Evolutionary conservation across 768 basidiomycete species (phyloP), one percentile per base, ranked within the genome.

Genomic region (Holtermannia corniformis): DNA sequence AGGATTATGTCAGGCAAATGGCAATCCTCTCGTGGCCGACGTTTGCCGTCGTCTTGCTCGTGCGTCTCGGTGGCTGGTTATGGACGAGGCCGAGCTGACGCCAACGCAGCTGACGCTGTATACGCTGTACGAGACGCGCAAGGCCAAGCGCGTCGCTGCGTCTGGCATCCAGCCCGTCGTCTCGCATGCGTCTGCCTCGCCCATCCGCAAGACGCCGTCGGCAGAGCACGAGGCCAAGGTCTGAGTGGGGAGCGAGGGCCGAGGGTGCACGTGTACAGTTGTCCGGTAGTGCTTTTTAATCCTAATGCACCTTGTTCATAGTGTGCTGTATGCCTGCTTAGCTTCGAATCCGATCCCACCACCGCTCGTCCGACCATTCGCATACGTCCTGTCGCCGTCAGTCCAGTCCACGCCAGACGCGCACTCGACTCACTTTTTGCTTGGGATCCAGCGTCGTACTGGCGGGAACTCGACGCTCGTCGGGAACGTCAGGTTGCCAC

Each of bases 401-500:
- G 54, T n/a, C n/a, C n/a, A n/a, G 44, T 46, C 23, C 26, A n/a
- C n/a, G 4, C 4, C 21, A n/a, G 14, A 28, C 4, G 23, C 0
- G 14, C 5, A 21, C 14, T 10, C 14, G 1, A 68, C 68, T 63
- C 58, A 72, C 70, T 67, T 67, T 40, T 41, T 58, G 25, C 66
- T 59, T 32, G 53, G 60, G 2, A 49, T 47, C 51, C 60, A 72
- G 0, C 66, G 59, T 27, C 68, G 50, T 1, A 67, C 66, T 26
- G 70, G 56, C 20, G 70, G 70, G 60, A 72, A 72, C 70, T 70
- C 68, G 28, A 65, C 70, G 47, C 70, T 70, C 58, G 68, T 70
- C 11, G 70, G 70, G 60, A 70, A 72, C 2, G 64, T 66, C 65
- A 67, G 62, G 21, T 46, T 59, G 3, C 70, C 70, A 5, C 67